Conservation (phyloP, 1,284 basidiomycete species). For the Puccinia novopanici region DNA sequence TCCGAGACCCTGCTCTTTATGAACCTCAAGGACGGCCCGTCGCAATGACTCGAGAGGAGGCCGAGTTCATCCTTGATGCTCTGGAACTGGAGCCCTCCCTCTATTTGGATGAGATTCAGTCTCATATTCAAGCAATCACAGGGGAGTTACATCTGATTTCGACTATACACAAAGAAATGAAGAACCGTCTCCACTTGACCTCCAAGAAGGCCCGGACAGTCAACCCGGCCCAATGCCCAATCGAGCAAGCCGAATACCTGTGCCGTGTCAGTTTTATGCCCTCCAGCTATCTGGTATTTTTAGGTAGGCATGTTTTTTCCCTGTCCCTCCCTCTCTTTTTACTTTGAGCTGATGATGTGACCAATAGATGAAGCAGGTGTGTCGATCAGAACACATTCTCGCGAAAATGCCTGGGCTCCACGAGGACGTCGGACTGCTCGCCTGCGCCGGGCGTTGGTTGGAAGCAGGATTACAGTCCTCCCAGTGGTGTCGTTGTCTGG, state of each 20-base stretch:
- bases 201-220: neutral
- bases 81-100: neutral
- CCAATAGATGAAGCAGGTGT: neutral
- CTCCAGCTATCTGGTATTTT: neutral
- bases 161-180: neutral
- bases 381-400: neutral
- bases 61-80: neutral
- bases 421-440: neutral
- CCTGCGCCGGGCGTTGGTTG: neutral
- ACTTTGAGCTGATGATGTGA: neutral
- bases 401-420: neutral
- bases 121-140: neutral
- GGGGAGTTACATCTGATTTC: neutral
- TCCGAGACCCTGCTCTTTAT: neutral
- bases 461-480: neutral
- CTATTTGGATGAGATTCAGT: constrained; percentile 5
- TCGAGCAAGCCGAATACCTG: neutral
- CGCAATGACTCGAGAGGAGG: neutral
- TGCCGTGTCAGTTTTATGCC: neutral
- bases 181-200: neutral
- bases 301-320: neutral
- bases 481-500: neutral
- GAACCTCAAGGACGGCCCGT: neutral
- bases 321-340: neutral
- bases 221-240: neutral